Conservation (phyloP, 2,329 filamentous ascomycete species). For the Chrysoporthe austroafricana region DNA sequence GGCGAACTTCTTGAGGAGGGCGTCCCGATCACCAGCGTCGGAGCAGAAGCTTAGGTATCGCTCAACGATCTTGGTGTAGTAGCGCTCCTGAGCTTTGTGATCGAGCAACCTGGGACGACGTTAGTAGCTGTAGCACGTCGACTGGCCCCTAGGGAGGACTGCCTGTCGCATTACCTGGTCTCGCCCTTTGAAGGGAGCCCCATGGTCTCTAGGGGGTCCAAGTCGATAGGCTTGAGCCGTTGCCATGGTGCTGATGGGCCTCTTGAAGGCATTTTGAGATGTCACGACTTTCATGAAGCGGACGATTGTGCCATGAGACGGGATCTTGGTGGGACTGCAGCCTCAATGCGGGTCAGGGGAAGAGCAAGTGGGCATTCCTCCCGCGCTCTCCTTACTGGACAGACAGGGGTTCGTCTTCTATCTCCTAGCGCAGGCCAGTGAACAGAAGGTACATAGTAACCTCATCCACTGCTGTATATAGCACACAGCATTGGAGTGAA, state of each 20-base stretch:
- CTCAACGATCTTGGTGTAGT: conserved; percentile 85
- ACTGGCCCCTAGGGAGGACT: conserved; percentile 16
- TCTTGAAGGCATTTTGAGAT: conserved; percentile 29
- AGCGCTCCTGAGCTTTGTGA: conserved; percentile 77
- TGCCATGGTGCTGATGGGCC: conserved; percentile 61
- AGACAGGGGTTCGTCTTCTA: too few relatives aligned
- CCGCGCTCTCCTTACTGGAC: too few relatives aligned
- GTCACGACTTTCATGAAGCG: too few relatives aligned
- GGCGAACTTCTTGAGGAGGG: conserved; percentile 75
- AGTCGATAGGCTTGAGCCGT: conserved; percentile 72
- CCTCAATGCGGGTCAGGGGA: too few relatives aligned
- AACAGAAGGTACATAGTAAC: too few relatives aligned
- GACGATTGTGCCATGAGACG: background rate
- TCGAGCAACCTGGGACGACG: conserved; percentile 64
- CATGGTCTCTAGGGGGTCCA: conserved; percentile 79
- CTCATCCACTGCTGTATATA: too few relatives aligned
- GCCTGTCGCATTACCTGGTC: conserved; percentile 61
- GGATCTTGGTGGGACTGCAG: background rate
- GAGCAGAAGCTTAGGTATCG: conserved; percentile 91
- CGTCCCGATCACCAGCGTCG: conserved; percentile 69
- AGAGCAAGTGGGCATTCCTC: too few relatives aligned
- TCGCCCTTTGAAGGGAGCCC: conserved; percentile 93
- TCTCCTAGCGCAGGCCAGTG: too few relatives aligned
- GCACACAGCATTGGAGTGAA: too few relatives aligned
- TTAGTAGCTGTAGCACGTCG: conserved; percentile 3